Percentiles rank a stretch among this genome's conserved stretches.
Conservation (phyloP, 2,329 filamentous ascomycete species). For the Pseudocercospora macadamiae region DNA sequence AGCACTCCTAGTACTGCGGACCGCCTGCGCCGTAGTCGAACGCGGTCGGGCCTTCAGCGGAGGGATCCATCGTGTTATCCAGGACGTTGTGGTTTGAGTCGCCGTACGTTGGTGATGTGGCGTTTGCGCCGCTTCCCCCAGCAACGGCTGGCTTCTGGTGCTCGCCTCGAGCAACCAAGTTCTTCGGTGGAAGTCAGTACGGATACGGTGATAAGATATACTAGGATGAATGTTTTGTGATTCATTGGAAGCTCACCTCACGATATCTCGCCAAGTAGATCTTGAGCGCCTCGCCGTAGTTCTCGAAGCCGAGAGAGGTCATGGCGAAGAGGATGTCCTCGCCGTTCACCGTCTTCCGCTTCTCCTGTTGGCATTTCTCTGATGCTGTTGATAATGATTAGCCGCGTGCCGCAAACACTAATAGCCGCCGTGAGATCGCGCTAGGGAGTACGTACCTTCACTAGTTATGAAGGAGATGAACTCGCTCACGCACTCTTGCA, state of each 20-base stretch:
- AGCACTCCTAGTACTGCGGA: conserved; percentile 18
- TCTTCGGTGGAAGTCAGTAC: conserved; percentile 53
- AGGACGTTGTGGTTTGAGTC: conserved; percentile 47
- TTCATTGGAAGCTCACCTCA: conserved; percentile 70
- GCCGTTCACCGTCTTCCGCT: conserved; percentile 98
- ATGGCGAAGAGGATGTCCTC: conserved; percentile 99
- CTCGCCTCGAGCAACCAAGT: conserved; percentile 74
- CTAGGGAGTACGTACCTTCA: conserved; percentile 70
- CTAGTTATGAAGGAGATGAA: conserved; percentile 99
- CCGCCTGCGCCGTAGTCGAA: conserved; percentile 33
- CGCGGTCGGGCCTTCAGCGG: conserved; percentile 46
- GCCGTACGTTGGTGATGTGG: conserved; percentile 37
- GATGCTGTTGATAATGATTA: conserved; percentile 65
- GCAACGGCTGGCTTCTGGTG: conserved; percentile 58
- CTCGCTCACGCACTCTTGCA: conserved; percentile 99
- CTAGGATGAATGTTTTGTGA: neutral
- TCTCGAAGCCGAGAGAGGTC: conserved; percentile 98
- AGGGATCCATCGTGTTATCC: conserved; percentile 45
- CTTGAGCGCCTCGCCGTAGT: conserved; percentile 96
- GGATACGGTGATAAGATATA: conserved; percentile 26
- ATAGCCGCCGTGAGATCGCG: conserved; percentile 21
- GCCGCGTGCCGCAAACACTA: conserved; percentile 20
- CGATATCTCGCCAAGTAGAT: conserved; percentile 97
- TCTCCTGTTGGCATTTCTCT: conserved; percentile 99
- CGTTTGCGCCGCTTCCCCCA: conserved; percentile 35